Evolutionary conservation across 176 grass and related monocot genomes (phyloP).

Genomic region (Typha latifolia): DNA sequence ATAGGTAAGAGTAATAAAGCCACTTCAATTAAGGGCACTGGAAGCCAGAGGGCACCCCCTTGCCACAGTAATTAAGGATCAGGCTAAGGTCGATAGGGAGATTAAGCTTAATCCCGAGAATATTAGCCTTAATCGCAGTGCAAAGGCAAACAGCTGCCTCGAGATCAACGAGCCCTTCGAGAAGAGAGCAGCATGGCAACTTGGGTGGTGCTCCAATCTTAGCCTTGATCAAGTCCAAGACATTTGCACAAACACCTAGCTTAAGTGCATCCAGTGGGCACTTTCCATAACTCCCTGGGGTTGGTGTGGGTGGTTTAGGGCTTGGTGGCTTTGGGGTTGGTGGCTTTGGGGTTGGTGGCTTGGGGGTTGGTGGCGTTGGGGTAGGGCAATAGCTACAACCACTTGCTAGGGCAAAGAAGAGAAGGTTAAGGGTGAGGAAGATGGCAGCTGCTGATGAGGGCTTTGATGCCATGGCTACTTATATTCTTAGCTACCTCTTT

Average conservation of each 20-base stretch:
- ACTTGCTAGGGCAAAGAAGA: conserved; percentile 12
- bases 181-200: conserved; percentile 40
- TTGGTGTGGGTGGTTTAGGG: no score
- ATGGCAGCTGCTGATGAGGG: conserved; percentile 2
- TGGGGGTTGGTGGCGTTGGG: no score
- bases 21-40: conserved; percentile 7
- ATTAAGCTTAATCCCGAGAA: conserved; percentile 34
- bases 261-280: conserved; percentile 34
- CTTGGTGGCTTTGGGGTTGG: no score
- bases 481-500: no score
- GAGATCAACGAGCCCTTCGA: conserved; percentile 27
- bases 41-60: conserved; percentile 22
- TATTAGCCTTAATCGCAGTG: conserved; percentile 43
- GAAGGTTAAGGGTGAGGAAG: conserved; percentile 5
- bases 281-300: not conserved
- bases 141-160: conserved; percentile 52
- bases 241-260: conserved; percentile 33
- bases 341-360: no score
- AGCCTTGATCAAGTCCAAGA: conserved; percentile 29
- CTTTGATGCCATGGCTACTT: not conserved
- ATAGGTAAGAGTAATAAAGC: no score
- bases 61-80: conserved; percentile 40
- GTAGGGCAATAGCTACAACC: not conserved
- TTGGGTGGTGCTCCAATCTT: conserved; percentile 16
- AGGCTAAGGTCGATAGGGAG: conserved; percentile 30